Percentiles rank a stretch among this genome's conserved stretches.
Conservation (phyloP, 352 stramenopile genomes). For the Globisporangium paddicum region DNA sequence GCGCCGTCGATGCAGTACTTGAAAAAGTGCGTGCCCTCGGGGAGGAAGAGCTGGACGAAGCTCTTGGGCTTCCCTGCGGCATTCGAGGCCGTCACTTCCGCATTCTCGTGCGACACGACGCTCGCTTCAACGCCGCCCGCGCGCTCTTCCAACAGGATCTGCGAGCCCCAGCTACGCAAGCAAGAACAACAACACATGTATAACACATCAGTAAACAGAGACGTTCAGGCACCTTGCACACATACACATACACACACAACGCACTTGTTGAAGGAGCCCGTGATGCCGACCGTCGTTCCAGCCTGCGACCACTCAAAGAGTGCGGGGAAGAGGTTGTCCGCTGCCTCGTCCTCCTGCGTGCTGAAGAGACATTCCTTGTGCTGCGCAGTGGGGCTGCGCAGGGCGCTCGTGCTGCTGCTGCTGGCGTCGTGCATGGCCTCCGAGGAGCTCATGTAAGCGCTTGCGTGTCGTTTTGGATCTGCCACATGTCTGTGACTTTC, state of each 20-base stretch:
- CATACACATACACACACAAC: conserved; percentile 5
- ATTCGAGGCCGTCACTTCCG: background rate
- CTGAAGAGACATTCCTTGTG: background rate
- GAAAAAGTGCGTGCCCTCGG: conserved; percentile 67
- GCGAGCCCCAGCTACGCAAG: conserved; percentile 59
- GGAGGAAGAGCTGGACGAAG: conserved; percentile 51
- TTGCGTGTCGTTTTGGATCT: background rate
- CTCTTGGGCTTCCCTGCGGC: conserved; percentile 14
- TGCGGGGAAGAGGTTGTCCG: conserved; percentile 40
- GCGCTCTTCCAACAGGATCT: conserved; percentile 53
- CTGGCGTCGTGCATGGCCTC: background rate
- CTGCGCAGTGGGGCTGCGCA: conserved; percentile 1
- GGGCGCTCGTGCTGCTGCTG: background rate
- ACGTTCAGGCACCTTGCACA: no score
- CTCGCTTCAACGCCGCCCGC: conserved; percentile 11
- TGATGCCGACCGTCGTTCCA: conserved; percentile 57
- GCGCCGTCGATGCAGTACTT: conserved; percentile 76
- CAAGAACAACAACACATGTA: background rate
- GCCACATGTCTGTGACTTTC: background rate
- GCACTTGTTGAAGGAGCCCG: conserved; percentile 81
- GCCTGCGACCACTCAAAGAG: conserved; percentile 56
- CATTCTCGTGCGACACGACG: background rate
- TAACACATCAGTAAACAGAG: no score
- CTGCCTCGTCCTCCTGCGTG: conserved; percentile 22
- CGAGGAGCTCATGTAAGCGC: conserved; percentile 1